Evolutionary conservation across 345 rosid species (phyloP).

Genomic region (Triadica sebifera): DNA sequence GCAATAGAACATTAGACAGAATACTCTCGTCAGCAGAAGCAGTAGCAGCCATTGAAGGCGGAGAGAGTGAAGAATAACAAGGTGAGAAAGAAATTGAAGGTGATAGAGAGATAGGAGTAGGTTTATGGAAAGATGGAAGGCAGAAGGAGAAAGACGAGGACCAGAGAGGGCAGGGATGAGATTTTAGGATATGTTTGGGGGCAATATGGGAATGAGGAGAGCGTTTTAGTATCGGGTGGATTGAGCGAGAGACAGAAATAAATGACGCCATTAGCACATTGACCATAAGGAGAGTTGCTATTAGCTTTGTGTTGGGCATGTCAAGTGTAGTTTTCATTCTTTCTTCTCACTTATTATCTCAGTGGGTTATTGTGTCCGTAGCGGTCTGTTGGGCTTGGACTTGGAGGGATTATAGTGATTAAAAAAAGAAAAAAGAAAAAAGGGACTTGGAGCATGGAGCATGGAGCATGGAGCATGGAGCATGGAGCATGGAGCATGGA

Average conservation of each 20-base stretch:
- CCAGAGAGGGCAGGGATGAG: slow-evolving; percentile 48
- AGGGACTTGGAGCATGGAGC: no score
- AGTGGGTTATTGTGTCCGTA: not conserved
- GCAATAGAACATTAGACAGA: slow-evolving; percentile 62
- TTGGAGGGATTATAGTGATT: no score
- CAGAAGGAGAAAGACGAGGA: slow-evolving; percentile 50
- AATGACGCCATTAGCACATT: slow-evolving; percentile 35
- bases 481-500: no score
- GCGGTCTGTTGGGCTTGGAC: no score
- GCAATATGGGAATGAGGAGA: slow-evolving; percentile 24
- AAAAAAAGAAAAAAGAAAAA: no score
- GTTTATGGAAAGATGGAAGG: slow-evolving; percentile 26
- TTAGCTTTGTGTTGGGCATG: not conserved
- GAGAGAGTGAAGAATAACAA: slow-evolving; percentile 21
- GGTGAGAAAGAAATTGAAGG: slow-evolving; percentile 19
- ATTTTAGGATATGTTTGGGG: slow-evolving; percentile 33
- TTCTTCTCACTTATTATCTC: not conserved
- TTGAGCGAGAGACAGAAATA: slow-evolving; percentile 41
- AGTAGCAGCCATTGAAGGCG: slow-evolving; percentile 38
- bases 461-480: no score
- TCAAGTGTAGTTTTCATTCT: not conserved
- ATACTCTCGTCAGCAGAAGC: slow-evolving; percentile 24
- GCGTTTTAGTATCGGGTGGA: slow-evolving; percentile 35
- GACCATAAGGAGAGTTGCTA: not conserved
- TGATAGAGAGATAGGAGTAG: slow-evolving; percentile 8